Conservation (phyloP, 208 protist genomes). For the Zelonia costaricensis region DNA sequence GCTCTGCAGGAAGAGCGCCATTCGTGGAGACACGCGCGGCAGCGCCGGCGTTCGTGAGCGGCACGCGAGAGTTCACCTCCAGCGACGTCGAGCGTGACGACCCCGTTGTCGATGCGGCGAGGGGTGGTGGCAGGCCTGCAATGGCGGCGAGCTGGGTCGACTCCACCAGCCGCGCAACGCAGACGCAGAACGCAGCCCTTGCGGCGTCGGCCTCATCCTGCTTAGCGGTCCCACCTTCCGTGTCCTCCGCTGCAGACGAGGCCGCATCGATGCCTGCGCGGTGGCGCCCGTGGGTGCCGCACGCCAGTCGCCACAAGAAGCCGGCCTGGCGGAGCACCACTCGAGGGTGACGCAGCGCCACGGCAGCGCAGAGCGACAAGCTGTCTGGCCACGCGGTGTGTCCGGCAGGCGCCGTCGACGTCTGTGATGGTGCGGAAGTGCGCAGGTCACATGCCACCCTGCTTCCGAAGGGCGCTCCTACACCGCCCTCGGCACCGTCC, state of each 20-base stretch:
- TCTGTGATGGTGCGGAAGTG: too few relatives aligned
- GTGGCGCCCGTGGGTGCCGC: neutral
- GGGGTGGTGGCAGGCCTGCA: slow-evolving; percentile 19
- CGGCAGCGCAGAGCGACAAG: slow-evolving; percentile 27
- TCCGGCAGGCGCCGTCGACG: too few relatives aligned
- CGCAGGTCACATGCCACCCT: too few relatives aligned
- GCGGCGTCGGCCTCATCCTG: too few relatives aligned
- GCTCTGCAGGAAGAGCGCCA: too few relatives aligned
- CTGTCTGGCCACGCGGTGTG: slow-evolving; percentile 7
- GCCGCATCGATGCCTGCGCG: neutral
- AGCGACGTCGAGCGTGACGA: neutral
- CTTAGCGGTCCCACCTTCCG: too few relatives aligned
- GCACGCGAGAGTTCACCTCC: too few relatives aligned
- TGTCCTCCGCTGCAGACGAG: slow-evolving; percentile 1
- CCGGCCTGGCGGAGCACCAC: slow-evolving; percentile 38
- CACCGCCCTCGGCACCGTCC: too few relatives aligned
- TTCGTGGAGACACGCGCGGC: too few relatives aligned
- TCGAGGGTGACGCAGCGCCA: slow-evolving; percentile 51
- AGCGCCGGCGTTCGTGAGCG: too few relatives aligned
- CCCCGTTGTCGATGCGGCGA: slow-evolving; percentile 12
- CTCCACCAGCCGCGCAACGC: slow-evolving; percentile 16
- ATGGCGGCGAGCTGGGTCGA: slow-evolving; percentile 15
- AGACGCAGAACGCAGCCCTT: slow-evolving; percentile 7
- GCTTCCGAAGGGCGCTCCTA: too few relatives aligned
- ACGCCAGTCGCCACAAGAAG: slow-evolving; percentile 20